Evolutionary conservation across 2,329 filamentous ascomycete genomes (phyloP).

Genomic region (Biscogniauxia sp.): DNA sequence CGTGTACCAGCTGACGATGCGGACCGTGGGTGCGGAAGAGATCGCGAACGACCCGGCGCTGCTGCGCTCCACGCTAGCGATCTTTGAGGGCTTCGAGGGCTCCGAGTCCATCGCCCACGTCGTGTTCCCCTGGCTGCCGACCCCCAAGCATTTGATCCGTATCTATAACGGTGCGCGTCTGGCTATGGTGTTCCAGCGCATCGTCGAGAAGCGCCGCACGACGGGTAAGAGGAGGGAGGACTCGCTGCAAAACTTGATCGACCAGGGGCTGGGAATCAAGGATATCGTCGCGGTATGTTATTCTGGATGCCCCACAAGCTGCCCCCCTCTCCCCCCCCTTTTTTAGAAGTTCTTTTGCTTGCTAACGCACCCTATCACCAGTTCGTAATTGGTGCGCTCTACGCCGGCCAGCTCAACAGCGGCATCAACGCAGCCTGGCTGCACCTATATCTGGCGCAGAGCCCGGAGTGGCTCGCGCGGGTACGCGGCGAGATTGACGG

Average conservation of each 20-base stretch:
- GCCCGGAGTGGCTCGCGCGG: slow-evolving; percentile 45
- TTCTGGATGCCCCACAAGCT: not conserved
- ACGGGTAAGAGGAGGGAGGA: slow-evolving; percentile 45
- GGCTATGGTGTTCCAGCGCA: slow-evolving; percentile 46
- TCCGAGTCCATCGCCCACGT: slow-evolving; percentile 42
- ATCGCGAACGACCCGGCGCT: slow-evolving; percentile 46
- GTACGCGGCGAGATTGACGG: slow-evolving; percentile 46
- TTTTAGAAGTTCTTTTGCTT: too few species aligned
- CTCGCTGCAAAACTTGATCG: slow-evolving; percentile 51
- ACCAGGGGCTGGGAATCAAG: slow-evolving; percentile 44
- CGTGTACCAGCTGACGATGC: slow-evolving; percentile 57
- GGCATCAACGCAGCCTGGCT: slow-evolving; percentile 55
- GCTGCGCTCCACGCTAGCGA: slow-evolving; percentile 40
- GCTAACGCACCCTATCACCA: slow-evolving; percentile 15
- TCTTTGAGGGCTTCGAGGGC: slow-evolving; percentile 47
- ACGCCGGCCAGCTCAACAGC: slow-evolving; percentile 56
- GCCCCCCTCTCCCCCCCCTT: not conserved
- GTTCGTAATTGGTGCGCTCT: slow-evolving; percentile 53
- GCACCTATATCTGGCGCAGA: slow-evolving; percentile 46
- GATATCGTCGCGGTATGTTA: slow-evolving; percentile 41
- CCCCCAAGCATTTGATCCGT: slow-evolving; percentile 41
- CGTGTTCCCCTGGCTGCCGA: slow-evolving; percentile 53
- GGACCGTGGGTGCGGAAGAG: slow-evolving; percentile 51
- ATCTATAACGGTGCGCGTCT: slow-evolving; percentile 45
- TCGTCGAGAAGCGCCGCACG: slow-evolving; percentile 45